Evolutionary conservation across 1,284 basidiomycete genomes (phyloP).

Genomic region (Marasmius tenuissimus): DNA sequence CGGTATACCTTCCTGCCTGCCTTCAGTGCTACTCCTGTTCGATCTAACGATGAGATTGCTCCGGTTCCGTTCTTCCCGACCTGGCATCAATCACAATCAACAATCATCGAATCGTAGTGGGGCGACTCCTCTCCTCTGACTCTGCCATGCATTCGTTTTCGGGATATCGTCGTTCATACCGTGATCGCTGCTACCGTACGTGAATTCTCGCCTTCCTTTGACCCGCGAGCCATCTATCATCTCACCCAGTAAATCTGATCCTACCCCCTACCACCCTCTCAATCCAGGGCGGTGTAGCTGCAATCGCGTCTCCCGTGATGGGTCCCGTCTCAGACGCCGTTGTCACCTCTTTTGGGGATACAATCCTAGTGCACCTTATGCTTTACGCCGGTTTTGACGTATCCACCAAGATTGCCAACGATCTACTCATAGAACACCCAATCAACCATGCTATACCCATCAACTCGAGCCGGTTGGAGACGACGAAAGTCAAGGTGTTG

Average conservation of each 20-base stretch:
- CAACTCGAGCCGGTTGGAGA: slow-evolving; percentile 52
- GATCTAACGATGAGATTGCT: no score
- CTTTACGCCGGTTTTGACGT: slow-evolving; percentile 55
- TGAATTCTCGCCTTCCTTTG: slow-evolving; percentile 4
- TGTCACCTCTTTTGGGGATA: slow-evolving; percentile 51
- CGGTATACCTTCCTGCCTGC: slow-evolving; percentile 44
- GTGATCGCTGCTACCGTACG: slow-evolving; percentile 61
- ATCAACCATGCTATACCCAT: slow-evolving; percentile 50
- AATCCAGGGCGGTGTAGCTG: slow-evolving; percentile 56
- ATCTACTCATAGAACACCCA: slow-evolving; percentile 52
- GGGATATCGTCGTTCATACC: slow-evolving; percentile 61
- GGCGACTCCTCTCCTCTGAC: slow-evolving; percentile 64
- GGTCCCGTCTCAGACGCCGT: slow-evolving; percentile 53
- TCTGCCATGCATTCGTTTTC: slow-evolving; percentile 65
- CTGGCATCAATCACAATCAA: background rate
- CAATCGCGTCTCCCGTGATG: slow-evolving; percentile 55
- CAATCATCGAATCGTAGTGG: slow-evolving; percentile 41
- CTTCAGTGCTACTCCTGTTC: no score
- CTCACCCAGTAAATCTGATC: no score
- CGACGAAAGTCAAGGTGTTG: slow-evolving; percentile 57
- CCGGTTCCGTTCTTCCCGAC: background rate
- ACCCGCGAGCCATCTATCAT: no score
- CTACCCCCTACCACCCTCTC: no score
- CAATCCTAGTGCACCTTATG: slow-evolving; percentile 55
- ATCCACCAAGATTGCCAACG: slow-evolving; percentile 49